phyloP scores from a whole-genome alignment of 768 basidiomycete genomes.

The Phaeotremella fagi region DNA sequence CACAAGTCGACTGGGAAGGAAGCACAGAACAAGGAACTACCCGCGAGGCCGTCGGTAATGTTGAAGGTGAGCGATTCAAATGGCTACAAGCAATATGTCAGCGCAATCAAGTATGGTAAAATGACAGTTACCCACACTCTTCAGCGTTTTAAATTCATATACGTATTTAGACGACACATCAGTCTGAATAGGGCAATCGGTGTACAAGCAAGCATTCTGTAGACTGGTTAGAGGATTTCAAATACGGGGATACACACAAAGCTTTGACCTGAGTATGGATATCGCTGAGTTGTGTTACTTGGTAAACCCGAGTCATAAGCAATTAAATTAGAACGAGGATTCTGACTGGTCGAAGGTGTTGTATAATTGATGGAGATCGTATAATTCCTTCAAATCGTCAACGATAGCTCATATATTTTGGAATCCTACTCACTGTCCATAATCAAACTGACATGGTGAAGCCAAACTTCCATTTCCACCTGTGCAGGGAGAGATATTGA shows the following conservation, averaged over 20 bases:
- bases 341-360: neutral
- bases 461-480: neutral
- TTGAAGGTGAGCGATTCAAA: neutral
- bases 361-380: neutral
- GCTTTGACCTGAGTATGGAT: neutral
- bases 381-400: neutral
- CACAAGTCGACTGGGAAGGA: neutral
- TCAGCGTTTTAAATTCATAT: slow-evolving; percentile 12
- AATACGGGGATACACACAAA: neutral
- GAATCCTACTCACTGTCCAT: neutral
- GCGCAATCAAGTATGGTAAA: neutral
- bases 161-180: slow-evolving; percentile 3
- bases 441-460: neutral
- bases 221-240: too few species aligned
- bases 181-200: slow-evolving; percentile 9
- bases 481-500: neutral
- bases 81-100: neutral
- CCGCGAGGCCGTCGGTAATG: neutral
- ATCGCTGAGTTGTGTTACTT: neutral
- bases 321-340: neutral
- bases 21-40: neutral
- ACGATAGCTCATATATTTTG: neutral
- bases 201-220: slow-evolving; percentile 19
- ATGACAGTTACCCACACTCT: slow-evolving; percentile 5
- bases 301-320: neutral